Conservation (phyloP, 352 stramenopile species). For the Phytophthora pinifolia region DNA sequence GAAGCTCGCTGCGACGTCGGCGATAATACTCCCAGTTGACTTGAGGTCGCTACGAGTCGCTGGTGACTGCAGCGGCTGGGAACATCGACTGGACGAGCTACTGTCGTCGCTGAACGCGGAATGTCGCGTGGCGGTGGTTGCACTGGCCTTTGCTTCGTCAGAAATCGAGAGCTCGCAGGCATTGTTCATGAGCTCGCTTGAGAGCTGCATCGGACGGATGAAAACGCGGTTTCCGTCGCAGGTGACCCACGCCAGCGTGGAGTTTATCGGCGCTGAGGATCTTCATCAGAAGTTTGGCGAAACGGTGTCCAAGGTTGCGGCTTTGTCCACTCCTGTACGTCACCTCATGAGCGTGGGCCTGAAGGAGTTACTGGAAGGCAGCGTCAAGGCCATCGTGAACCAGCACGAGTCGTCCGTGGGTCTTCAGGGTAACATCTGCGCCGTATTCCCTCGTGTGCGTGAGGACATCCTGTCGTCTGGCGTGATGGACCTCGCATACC, state of each 20-base stretch:
- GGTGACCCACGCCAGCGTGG: conserved; percentile 27
- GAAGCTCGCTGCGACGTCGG: conserved; percentile 48
- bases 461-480: conserved; percentile 37
- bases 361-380: conserved; percentile 47
- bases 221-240: conserved; percentile 21
- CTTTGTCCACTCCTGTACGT: conserved; percentile 23
- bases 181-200: conserved; percentile 26
- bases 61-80: conserved; percentile 37
- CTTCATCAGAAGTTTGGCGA: conserved; percentile 33
- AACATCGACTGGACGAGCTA: conserved; percentile 41
- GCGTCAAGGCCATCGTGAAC: conserved; percentile 34
- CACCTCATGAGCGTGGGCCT: conserved; percentile 32
- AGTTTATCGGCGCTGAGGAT: conserved; percentile 22
- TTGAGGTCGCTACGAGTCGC: conserved; percentile 40
- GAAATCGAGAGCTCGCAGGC: conserved; percentile 24
- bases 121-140: conserved; percentile 37
- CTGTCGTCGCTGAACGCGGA: conserved; percentile 32
- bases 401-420: conserved; percentile 29
- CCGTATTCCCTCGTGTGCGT: conserved; percentile 20
- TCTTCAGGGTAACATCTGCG: conserved; percentile 33
- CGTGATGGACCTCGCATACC: conserved; percentile 29
- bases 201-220: conserved; percentile 32
- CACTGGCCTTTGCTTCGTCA: conserved; percentile 43
- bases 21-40: conserved; percentile 59
- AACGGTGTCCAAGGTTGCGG: conserved; percentile 29